Base-by-base conservation (phyloP, 2,329 filamentous ascomycete genomes). In the Lachnellula willkommii region DNA sequence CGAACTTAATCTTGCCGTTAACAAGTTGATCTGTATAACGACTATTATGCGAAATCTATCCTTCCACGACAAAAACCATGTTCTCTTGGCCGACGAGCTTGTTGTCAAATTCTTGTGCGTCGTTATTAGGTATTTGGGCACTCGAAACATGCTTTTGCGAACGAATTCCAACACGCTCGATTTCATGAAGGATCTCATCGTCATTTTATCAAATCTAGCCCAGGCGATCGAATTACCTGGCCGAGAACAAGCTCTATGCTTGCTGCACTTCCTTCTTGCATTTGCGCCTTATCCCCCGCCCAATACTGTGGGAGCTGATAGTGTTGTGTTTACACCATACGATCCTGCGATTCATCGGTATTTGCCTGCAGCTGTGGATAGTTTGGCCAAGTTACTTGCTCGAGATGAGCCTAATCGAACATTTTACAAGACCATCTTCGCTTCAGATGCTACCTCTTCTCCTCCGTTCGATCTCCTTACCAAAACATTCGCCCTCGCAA, bases 101-200 rank as follows among this genome's bases (percentile, higher is more conserved):
- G 85, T 96, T 17, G 80, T 96, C 66, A 90, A 89, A 64, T 90
- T 96, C 66, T 75, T 96, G 8, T 90, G 90, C 56, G 85, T 85
- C 47, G 82, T 92, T 4, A 91, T 97, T 60, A 81, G 91, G 57
- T 89, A 94, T 63, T 79, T 97, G 14, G 94, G 93, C 32, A 96
- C 92, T 4, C 87, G 91, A 14, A 90, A 90, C 64, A 89, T 93
- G 79, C 80, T 97, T 32, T 75, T 97, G 43, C 84, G 90, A 40
- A 90, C 85, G 3, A 82, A 94, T 62, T 79, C 82, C 67, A 96
- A 96, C 72, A 94, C 89, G 0, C 77, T 96, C 62, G 94, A 99
- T 71, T 93, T 97, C 66, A 95, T 96, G 89, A 99, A 99, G 73
- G 94, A 99, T 70, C 78, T 91, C 32, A 83, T 97, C 56, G 87